Conservation (phyloP, 2,329 filamentous ascomycete genomes). For the Venturia nashicola region DNA sequence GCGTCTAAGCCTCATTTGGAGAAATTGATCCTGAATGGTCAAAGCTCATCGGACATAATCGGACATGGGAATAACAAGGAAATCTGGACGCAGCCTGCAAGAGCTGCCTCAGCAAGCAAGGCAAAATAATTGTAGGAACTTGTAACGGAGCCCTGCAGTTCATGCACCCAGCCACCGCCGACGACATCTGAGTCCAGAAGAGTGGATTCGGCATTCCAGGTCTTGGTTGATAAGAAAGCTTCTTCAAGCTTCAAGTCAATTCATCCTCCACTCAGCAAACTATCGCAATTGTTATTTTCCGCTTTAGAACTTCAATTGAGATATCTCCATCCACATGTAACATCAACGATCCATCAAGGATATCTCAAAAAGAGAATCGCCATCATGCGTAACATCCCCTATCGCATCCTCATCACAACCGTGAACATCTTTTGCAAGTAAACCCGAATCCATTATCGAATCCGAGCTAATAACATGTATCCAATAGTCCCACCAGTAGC, state of each 20-base stretch:
- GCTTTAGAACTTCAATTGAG: neutral
- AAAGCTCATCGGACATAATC: neutral
- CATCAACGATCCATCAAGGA: neutral
- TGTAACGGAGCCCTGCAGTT: neutral
- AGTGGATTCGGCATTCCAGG: neutral
- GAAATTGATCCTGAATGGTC: neutral
- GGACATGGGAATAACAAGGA: neutral
- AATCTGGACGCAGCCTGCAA: neutral
- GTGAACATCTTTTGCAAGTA: slow-evolving; percentile 11
- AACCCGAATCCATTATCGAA: neutral
- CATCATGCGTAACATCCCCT: slow-evolving; percentile 9
- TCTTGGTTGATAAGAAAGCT: neutral
- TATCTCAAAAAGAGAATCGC: neutral
- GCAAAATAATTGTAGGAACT: neutral
- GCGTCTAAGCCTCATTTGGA: neutral
- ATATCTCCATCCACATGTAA: neutral
- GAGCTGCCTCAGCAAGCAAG: neutral
- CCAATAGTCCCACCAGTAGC: slow-evolving; percentile 11
- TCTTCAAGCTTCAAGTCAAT: neutral
- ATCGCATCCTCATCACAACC: slow-evolving; percentile 12
- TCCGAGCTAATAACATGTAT: neutral
- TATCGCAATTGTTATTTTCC: neutral
- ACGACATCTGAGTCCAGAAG: neutral
- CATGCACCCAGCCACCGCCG: neutral
- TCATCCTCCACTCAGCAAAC: neutral